phyloP scores from a whole-genome alignment of 805 yeast genomes.

The Barnettozyma sucrosica region DNA sequence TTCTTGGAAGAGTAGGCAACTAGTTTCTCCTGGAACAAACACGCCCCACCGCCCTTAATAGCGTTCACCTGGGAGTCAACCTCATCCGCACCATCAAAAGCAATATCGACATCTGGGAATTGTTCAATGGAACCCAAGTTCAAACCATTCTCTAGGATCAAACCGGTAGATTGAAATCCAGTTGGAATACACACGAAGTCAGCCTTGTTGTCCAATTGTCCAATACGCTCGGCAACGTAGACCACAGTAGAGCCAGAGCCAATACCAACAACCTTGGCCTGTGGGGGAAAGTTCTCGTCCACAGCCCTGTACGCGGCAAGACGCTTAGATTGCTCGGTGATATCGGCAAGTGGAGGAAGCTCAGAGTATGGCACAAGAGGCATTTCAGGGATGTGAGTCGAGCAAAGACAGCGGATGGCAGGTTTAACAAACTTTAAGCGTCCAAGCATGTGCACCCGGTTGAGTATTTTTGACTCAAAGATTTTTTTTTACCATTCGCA shows the following conservation, averaged over 20 bases:
- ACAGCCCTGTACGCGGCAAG: slow-evolving; percentile 90
- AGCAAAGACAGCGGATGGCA: background rate
- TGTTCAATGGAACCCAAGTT: slow-evolving; percentile 78
- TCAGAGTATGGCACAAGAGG: slow-evolving; percentile 22
- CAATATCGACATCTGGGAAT: slow-evolving; percentile 76
- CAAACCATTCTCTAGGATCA: slow-evolving; percentile 78
- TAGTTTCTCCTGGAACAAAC: slow-evolving; percentile 91
- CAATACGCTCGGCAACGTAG: slow-evolving; percentile 93
- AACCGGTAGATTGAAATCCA: slow-evolving; percentile 89
- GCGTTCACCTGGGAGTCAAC: slow-evolving; percentile 75
- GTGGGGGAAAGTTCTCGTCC: slow-evolving; percentile 69
- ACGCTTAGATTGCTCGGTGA: slow-evolving; percentile 79
- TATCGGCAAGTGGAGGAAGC: slow-evolving; percentile 28
- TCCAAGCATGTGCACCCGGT: background rate
- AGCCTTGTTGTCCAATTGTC: slow-evolving; percentile 50
- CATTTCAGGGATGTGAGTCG: slow-evolving; percentile 11
- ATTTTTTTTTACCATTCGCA: background rate
- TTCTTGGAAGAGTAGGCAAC: slow-evolving; percentile 75
- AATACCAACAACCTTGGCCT: slow-evolving; percentile 76
- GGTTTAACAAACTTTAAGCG: background rate
- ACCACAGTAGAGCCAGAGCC: slow-evolving; percentile 98
- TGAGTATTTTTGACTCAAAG: background rate
- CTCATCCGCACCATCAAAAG: slow-evolving; percentile 98
- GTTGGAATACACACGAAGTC: slow-evolving; percentile 84
- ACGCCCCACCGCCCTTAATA: slow-evolving; percentile 99